A percentile compares a stretch with the other conserved stretches of the same genome.
phyloP scores from a whole-genome alignment of 208 protist species.

The Acanthamoeba lenticulata region DNA sequence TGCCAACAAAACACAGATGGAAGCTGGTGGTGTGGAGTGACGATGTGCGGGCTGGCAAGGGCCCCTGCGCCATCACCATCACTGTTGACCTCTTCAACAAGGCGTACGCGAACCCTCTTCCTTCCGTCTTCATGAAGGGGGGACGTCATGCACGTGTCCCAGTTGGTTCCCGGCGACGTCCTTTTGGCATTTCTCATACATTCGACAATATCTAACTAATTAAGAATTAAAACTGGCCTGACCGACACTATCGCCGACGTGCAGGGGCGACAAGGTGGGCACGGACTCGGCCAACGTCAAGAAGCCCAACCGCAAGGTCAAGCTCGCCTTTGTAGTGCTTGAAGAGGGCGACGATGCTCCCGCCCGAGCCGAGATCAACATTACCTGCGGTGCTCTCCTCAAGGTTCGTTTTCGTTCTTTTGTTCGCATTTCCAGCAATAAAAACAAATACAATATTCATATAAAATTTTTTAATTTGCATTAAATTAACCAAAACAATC shows the following conservation, averaged over 20 bases:
- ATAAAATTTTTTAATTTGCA: too few relatives aligned
- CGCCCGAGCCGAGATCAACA: background rate
- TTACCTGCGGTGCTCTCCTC: background rate
- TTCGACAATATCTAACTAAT: too few relatives aligned
- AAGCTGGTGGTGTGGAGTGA: slow-evolving; percentile 21
- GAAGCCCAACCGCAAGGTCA: background rate
- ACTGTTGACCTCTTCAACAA: background rate
- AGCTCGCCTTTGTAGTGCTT: background rate
- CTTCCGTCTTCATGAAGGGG: background rate
- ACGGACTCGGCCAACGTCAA: background rate
- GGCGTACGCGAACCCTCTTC: background rate
- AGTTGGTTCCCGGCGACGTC: background rate
- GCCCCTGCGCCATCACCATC: background rate
- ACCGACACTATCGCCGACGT: background rate
- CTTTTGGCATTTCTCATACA: too few relatives aligned
- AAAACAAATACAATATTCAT: too few relatives aligned
- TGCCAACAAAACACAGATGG: background rate
- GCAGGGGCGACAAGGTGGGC: background rate
- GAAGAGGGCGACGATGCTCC: background rate
- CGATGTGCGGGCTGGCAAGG: slow-evolving; percentile 16
- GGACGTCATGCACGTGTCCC: background rate
- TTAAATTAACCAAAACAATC: background rate
- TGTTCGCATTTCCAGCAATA: background rate
- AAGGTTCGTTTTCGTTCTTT: background rate
- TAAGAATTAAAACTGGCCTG: background rate